Percentiles rank a stretch among this genome's conserved stretches.
These are phyloP conservation scores for Hyaloscypha hepaticicola DNA, from an alignment of 495 filamentous ascomycete genomes.

Conservation along the genomic window DNA sequence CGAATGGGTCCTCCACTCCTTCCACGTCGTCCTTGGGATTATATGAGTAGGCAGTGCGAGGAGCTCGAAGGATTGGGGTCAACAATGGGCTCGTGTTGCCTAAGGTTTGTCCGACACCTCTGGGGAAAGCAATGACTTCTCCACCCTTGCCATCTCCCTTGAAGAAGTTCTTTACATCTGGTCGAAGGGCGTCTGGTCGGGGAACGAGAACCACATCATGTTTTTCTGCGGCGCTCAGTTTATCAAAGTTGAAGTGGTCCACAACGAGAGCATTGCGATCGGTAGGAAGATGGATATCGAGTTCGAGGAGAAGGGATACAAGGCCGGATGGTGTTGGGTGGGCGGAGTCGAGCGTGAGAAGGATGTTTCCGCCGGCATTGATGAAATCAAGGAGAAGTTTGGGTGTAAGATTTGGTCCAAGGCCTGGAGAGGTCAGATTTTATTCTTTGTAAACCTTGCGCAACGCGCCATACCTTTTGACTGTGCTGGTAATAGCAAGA, in stretches of 20 bases:
- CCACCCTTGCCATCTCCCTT: constrained; percentile 51
- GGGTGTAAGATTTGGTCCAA: constrained; percentile 84
- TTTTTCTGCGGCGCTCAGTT: constrained; percentile 67
- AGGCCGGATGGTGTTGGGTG: constrained; percentile 71
- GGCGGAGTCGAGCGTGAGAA: constrained; percentile 79
- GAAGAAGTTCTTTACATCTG: constrained; percentile 79
- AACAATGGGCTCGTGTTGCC: constrained; percentile 72
- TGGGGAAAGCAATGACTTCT: constrained; percentile 72
- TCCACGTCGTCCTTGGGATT: constrained; percentile 86
- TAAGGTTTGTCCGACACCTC: constrained; percentile 74
- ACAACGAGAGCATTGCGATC: constrained; percentile 81
- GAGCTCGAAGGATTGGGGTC: constrained; percentile 76
- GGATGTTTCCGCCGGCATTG: constrained; percentile 87
- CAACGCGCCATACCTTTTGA: constrained; percentile 66
- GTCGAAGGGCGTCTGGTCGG: constrained; percentile 56
- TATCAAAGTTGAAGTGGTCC: constrained; percentile 95
- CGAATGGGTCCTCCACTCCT: constrained; percentile 70
- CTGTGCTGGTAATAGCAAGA: constrained; percentile 82
- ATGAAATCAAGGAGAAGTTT: constrained; percentile 87
- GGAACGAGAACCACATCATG: constrained; percentile 87
- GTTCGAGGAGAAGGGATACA: constrained; percentile 81
- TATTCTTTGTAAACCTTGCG: neutral
- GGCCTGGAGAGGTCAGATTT: constrained; percentile 49
- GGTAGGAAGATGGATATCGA: constrained; percentile 84
- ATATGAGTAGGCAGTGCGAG: constrained; percentile 84